Percentiles rank a stretch among this genome's conserved stretches.
phyloP scores from a whole-genome alignment of 768 basidiomycete species.

The Pilatotrama ljubarskyi region DNA sequence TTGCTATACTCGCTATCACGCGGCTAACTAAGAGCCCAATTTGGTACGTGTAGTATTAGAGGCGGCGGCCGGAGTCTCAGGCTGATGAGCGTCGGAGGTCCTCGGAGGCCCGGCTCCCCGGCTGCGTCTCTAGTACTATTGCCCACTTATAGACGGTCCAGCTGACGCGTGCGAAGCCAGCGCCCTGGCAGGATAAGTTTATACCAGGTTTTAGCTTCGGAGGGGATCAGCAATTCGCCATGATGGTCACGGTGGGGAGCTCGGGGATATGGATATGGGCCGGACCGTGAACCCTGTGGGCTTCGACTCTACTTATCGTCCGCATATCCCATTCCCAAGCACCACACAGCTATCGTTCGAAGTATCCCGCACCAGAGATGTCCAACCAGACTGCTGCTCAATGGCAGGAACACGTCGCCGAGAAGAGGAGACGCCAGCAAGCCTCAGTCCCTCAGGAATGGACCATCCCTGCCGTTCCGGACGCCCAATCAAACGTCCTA shows the following conservation, averaged over 20 bases:
- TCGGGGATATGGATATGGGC: too few relatives aligned
- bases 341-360: too few relatives aligned
- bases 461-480: conserved; percentile 48
- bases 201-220: background rate
- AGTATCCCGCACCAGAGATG: too few relatives aligned
- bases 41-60: too few relatives aligned
- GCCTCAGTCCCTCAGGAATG: conserved; percentile 63
- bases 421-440: conserved; percentile 37
- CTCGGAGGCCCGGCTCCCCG: background rate
- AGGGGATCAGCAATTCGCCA: too few relatives aligned
- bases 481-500: conserved; percentile 48
- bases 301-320: background rate
- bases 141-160: background rate
- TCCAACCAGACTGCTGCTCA: background rate
- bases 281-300: too few relatives aligned
- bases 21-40: too few relatives aligned
- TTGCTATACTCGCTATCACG: too few relatives aligned
- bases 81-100: background rate
- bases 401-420: conserved; percentile 18
- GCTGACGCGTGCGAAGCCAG: background rate
- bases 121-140: background rate
- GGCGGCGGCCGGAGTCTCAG: too few relatives aligned
- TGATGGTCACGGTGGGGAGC: too few relatives aligned
- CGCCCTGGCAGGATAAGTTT: background rate
- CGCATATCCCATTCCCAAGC: background rate